Conservation (phyloP, 2,329 filamentous ascomycete genomes). For the Venturiaceae sp. region DNA sequence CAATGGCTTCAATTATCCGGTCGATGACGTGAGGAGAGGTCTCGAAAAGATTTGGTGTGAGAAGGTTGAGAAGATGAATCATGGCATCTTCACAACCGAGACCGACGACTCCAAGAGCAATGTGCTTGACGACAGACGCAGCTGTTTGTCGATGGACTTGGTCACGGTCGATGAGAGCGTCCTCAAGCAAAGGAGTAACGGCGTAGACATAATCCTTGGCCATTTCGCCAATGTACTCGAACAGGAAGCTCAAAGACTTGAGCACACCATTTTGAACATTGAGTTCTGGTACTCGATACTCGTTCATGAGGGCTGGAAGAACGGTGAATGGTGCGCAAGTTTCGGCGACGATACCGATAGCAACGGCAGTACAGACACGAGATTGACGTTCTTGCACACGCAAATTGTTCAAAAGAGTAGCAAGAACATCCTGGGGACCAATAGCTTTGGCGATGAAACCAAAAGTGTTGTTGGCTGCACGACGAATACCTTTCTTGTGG, state of each 20-base stretch:
- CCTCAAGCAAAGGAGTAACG: constrained; percentile 88
- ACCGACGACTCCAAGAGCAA: constrained; percentile 93
- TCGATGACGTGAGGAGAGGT: constrained; percentile 98
- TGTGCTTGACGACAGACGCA: constrained; percentile 93
- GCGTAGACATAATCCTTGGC: constrained; percentile 99
- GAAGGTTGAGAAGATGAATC: constrained; percentile 90
- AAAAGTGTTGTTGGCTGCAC: constrained; percentile 98
- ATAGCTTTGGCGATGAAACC: constrained; percentile 99
- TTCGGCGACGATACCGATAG: constrained; percentile 96
- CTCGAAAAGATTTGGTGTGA: constrained; percentile 96
- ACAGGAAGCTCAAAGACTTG: constrained; percentile 93
- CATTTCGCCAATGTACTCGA: constrained; percentile 99
- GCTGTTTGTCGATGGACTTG: constrained; percentile 97
- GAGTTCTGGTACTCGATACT: constrained; percentile 94
- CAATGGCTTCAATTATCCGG: constrained; percentile 92
- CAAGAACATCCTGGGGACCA: constrained; percentile 91
- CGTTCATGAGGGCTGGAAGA: constrained; percentile 97
- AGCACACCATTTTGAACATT: constrained; percentile 98
- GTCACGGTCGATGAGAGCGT: constrained; percentile 93
- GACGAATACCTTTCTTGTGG: constrained; percentile 97
- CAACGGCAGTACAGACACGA: constrained; percentile 95
- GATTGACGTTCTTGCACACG: constrained; percentile 96
- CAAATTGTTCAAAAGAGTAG: constrained; percentile 74
- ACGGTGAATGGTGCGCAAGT: constrained; percentile 98
- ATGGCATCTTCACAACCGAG: constrained; percentile 97